Base-by-base conservation (phyloP, 495 filamentous ascomycete species). In the Aspergillus leporis region DNA sequence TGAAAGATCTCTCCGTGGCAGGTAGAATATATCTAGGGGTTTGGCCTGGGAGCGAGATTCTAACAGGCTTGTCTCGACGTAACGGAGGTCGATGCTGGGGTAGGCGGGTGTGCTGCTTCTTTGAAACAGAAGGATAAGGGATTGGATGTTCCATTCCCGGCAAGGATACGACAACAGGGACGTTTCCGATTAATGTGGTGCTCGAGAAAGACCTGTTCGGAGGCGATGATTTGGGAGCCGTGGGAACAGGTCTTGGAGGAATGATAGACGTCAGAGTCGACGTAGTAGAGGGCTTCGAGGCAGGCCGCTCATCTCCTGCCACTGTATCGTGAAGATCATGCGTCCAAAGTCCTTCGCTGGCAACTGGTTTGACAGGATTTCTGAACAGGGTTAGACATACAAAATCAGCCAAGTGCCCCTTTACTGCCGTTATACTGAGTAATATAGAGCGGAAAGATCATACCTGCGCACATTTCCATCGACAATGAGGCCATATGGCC, bases 251-350 rank as follows among this genome's bases (percentile, higher is more conserved):
- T 36, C 66, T 61, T 14, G 69, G 65, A 16, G 70, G 64, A 61
- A 60, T 55, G 14, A 62, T 70, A 48, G 71, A 59, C 25, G 41
- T 56, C 19, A 40, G 53, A 47, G 61, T 36, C 13, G 67, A 53
- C 12, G 61, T 25, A 3, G 58, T 22, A 50, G 65, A 31, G n/a
- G 62, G 57, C 56, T 71, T 70, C 31, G 63, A 21, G 16, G 59
- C 71, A 63, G 74, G 74, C 58, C 64, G 63, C 61, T 78, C 77
- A 61, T 70, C 72, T 54, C 73, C 74, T 55, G 82, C 81, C 38
- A 93, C 85, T 18, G 85, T 85, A 51, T 97, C 93, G 73, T 98
- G 94, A 75, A 98, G 90, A 75, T 98, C 94, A 68, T 98, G 94
- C 56, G 89, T 81, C 94, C 94, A 98, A 34, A 83, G 88, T 13